These are phyloP conservation scores for Hypoxylon sp. DNA, from an alignment of 2,329 filamentous ascomycete species.

Conservation along the genomic window DNA sequence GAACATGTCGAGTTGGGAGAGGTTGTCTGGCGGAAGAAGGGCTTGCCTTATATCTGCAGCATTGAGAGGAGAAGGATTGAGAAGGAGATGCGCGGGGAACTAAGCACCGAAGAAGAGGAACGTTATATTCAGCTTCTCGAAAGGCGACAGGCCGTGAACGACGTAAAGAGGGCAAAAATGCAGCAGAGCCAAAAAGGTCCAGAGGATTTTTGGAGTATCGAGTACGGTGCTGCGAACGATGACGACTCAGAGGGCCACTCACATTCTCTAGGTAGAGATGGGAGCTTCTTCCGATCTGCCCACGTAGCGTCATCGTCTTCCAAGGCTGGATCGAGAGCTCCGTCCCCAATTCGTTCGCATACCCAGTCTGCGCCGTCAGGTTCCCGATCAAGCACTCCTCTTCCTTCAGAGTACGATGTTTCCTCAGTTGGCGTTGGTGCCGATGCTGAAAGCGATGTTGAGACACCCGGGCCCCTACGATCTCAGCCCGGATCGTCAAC, in stretches of 20 bases:
- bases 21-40: constrained; percentile 93
- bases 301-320: constrained; percentile 45
- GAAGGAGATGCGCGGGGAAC: constrained; percentile 74
- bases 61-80: constrained; percentile 87
- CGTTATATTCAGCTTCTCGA: constrained; percentile 72
- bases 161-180: constrained; percentile 70
- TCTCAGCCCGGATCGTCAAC: constrained; percentile 67
- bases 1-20: constrained; percentile 96
- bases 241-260: constrained; percentile 60
- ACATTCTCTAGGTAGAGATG: constrained; percentile 46
- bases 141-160: constrained; percentile 70
- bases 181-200: constrained; percentile 65
- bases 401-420: constrained; percentile 55
- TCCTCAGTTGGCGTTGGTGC: constrained; percentile 51
- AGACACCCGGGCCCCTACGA: constrained; percentile 67
- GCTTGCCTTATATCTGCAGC: constrained; percentile 83
- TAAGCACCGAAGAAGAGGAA: constrained; percentile 72
- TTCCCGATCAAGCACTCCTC: constrained; percentile 53
- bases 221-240: constrained; percentile 77
- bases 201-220: constrained; percentile 85
- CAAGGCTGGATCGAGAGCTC: constrained; percentile 53
- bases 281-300: constrained; percentile 40
- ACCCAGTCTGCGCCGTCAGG: constrained; percentile 63
- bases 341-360: constrained; percentile 65
- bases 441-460: constrained; percentile 66